phyloP scores from a whole-genome alignment of 257 asterid genomes.

The Nicotiana obtusifolia region DNA sequence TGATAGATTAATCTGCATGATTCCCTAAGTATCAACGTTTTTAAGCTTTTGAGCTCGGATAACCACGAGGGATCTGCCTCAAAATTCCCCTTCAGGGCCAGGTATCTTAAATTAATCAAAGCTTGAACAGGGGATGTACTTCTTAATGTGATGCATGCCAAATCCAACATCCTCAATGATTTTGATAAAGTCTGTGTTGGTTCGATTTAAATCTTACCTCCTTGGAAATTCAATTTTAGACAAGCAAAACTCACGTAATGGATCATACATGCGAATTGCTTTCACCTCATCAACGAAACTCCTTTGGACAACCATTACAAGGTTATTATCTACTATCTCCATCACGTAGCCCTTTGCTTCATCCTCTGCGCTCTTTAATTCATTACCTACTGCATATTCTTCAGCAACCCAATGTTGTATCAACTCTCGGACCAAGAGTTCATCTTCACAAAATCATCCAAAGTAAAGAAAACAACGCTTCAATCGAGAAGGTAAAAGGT shows the following conservation, averaged over 20 bases:
- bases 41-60: not conserved
- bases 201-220: not conserved
- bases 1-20: not conserved
- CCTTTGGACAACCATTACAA: not conserved
- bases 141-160: not conserved
- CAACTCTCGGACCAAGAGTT: not conserved
- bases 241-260: slow-evolving; percentile 13
- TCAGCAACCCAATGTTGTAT: slow-evolving; percentile 8
- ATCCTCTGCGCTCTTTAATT: not conserved
- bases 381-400: not conserved
- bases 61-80: not conserved
- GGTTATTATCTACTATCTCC: not conserved
- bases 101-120: slow-evolving; percentile 6
- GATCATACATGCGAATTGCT: slow-evolving; percentile 11
- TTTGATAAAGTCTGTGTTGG: not conserved
- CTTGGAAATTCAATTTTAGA: no score
- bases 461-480: not conserved
- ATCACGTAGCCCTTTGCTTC: not conserved
- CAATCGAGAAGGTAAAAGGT: no score
- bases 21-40: slow-evolving; percentile 1
- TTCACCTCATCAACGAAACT: slow-evolving; percentile 10
- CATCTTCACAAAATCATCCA: not conserved
- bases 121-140: not conserved
- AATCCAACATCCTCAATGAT: slow-evolving; percentile 14
- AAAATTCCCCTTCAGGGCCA: not conserved